Base-by-base conservation (phyloP, 1,139 yeast genomes). In the Pichia sp. region DNA sequence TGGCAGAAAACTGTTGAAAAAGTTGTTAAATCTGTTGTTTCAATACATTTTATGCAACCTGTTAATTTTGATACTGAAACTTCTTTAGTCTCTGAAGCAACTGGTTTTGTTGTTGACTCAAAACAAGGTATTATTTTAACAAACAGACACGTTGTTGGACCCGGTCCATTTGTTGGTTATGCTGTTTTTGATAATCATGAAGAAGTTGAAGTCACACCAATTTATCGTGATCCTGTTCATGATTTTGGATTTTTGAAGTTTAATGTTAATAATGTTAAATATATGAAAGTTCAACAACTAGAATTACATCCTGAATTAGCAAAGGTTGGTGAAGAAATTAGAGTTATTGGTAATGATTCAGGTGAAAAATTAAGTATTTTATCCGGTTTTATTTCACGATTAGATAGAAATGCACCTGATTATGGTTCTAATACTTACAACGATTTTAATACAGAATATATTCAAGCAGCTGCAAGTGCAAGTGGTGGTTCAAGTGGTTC, bases 401-500 rank as follows among this genome's bases (percentile, higher is more conserved):
- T 90, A 55, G 97, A 91, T 69, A 81, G 97, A 73, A 89, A 90
- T 66, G 95, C 97, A 4, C 98, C 98, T 3, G 96, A 87, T 58
- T 91, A 91, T 67, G 97, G 97, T 44, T 83, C 82, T 22, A 73
- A 87, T 62, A 83, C 95, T n/a, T 91, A 90, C 67, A 89, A 87
- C 65, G 98, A 91, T 72, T 91, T 90, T 76, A 91, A 91, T 67
- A 91, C 97, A 0, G 96, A 89, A 68, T 91, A 91, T 70, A 89
- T 90, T 55, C 97, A 91, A 69, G 98, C 97, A 1, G 96, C 97
- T 18, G 96, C 97, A 0, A 80, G 91, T 59, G 96, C 97, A 0
- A 85, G 96, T 13, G 97, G 97, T 42, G 97, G 97, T 1, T 89
- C 96, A 1, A 84, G 95, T 49, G 98, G 98, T 5, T 89, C 96